Evolutionary conservation across 148 eudicot genomes (phyloP), one percentile per base, ranked within the genome.

Genomic region (Rhododendron ovatum): DNA sequence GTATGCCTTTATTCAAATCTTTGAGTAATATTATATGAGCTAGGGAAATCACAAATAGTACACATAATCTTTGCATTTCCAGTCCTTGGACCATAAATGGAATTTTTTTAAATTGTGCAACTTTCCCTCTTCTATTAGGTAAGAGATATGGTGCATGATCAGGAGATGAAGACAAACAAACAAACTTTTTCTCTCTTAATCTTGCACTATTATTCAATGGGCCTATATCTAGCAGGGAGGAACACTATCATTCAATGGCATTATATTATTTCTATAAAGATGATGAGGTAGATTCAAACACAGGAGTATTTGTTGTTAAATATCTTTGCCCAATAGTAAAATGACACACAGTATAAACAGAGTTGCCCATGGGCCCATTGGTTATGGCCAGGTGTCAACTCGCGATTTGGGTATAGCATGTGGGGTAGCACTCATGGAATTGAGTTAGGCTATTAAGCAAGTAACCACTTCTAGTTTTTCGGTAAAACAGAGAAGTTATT

Each of bases 81-180:
- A 79, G 81, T 85, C 84, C 84, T 22, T 75, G 76, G 75, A 59
- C 59, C 17, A 4, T 47, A 35, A 1, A 35, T 81, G 53, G 61
- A 18, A 55, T 18, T 83, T 78, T 41, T 69, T 43, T 78, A 84
- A 48, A 84, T 50, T 51, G 8, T 50, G 51, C 82, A 82, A 41
- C 51, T 33, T 43, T 26, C 37, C 14, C 35, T 51, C 2, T 84
- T 22, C 13, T 65, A 11, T 79, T 85, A 79, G 83, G 83, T 59
- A 17, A 51, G 65, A 84, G 65, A 84, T 80, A 76, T 84, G 77
- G 82, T 85, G 87, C 85, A 55, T 35, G 67, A 65, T 65, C 73
- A 80, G n/a, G 67, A 82, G 82, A 82, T 81, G 28, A 82, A 50
- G 87, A 82, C 87, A 73, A 85, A 33, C 87, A 65, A 41, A 87